Base-by-base conservation (phyloP, 768 basidiomycete genomes). In the Fibroporia radiculosa region DNA sequence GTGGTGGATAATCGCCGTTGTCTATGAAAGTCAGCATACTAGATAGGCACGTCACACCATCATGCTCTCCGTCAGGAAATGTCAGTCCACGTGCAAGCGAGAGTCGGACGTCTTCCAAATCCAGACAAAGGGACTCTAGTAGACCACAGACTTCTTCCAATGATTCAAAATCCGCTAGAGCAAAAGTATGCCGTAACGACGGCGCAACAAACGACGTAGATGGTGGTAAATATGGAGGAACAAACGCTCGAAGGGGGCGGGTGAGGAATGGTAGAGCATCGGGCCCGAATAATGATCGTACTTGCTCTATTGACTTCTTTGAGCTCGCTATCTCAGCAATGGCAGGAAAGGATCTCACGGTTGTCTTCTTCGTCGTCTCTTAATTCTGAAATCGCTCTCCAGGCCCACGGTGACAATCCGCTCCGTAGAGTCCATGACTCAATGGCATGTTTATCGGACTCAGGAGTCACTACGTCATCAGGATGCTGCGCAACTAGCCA, bases 11-110 rank as follows among this genome's bases (percentile, higher is more conserved):
- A 42, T 69, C 70, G 6, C 82, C 88, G 42, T 70, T 64, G 48
- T 90, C 88, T 44, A 91, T 75, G 59, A 92, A 91, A 48, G 78
- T 67, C 44, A 91, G 65, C 48, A 92, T 78, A 6, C 67, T 66
- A 39, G 69, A 66, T 10, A 92, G 65, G 56, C 83, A 84, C 14
- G 74, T 70, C 13, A 75, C 65, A 13, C 75, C 70, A 18, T 65
- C 66, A 44, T 80, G 74, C 50, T 80, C 75, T 7, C 48, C 52
- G 20, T 74, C 69, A 0, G 79, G 72, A 59, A 76, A 78, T 40
- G 72, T 68, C 52, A 76, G 63, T 0, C 80, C 79, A 8, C 80
- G 81, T 32, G 83, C 86, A 8, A 91, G 69, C 20, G 80, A 78
- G 19, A 80, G 65, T 20, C 87, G 76, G 37, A 88, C 74, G 45